Base-by-base conservation (phyloP, 75 land plant species). In the Gnetum montanum region DNA sequence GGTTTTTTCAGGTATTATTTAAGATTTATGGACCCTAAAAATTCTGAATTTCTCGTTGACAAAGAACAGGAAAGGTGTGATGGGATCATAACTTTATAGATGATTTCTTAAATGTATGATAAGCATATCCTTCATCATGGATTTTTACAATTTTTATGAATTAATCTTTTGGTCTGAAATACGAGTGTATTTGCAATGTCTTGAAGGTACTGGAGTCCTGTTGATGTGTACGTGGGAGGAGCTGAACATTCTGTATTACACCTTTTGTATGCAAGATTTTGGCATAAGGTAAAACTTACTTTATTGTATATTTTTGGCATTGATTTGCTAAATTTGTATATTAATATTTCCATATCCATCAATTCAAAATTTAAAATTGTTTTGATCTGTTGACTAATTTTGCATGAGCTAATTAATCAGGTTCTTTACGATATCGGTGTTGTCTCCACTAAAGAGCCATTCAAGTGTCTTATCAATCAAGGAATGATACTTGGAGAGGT, bases 171-270 rank as follows among this genome's bases (percentile, higher is more conserved):
- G 47, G 47, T 18, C 6, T 61, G 34, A 35, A 20, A 34, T 2
- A 16, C 48, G 19, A 3, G n/a, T n/a, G n/a, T n/a, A n/a, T n/a
- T n/a, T n/a, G n/a, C n/a, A n/a, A n/a, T 2, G 22, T 30, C 18
- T 51, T 64, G 50, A 71, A 91, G 97, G 72, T 91, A 91, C 46
- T 91, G 97, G 97, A 67, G 93, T 40, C 88, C 97, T 36, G 97
- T 91, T 18, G 97, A 91, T 68, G 67, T 91, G 6, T 91, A 91
- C 73, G 85, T 91, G 36, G 97, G 97, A 62, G 97, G 97, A 34
- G 97, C 97, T 38, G 97, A 91, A 56, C 97, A 91, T 68, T 89
- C 97, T 7, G 97, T 91, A 47, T 82, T 91, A 7, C 97, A 91
- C 44, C 76, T 91, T 26, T 80, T 91, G 23, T 91, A 91, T 74